Evolutionary conservation across 768 basidiomycete genomes (phyloP), one percentile per base, ranked within the genome.

Genomic region (Hygrophorus russula): DNA sequence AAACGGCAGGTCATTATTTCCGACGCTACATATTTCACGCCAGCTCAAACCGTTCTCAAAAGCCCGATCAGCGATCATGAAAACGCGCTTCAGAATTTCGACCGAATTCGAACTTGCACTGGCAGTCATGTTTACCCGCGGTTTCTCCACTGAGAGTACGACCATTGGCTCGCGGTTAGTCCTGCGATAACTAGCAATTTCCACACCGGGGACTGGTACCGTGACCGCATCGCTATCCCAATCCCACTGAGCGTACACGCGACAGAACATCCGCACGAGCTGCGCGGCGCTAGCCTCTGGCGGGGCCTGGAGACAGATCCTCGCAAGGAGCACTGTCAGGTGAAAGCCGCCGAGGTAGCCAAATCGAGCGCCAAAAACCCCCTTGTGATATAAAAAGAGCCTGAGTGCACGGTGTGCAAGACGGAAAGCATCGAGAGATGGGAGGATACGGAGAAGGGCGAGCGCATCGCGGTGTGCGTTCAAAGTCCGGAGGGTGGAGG

Each of bases 301-400:
- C 17, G 43, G 35, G 13, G 27, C 35, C 18, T 29, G 20, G 12
- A 36, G 14, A 27, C 43, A 44, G n/a, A 44, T 20, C 6, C 43
- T 24, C 31, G 43, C 34, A 18, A 44, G 43, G 35, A 44, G 18
- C n/a, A 36, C 27, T 5, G 43, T 35, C 24, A 36, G 33, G 20
- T 44, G 43, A 27, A 44, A 44, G 13, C 43, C 43, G 20, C 43
- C 43, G 3, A 44, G 29, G 24, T 27, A 44, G 35, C 43, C 43
- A 18, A 44, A 44, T 44, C 43, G 43, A n/a, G 43, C 43, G 18
- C 43, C 43, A 13, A 38, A 10, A 10, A 38, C 31, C 10, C 43
- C 43, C 11, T 18, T 34, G 10, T 44, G 19, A 2, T 9, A 24
- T 12, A 44, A n/a, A 36, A 44, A 44, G 12, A 44, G 36, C 43